Evolutionary conservation across 2,329 filamentous ascomycete genomes (phyloP), one percentile per base, ranked within the genome.

Genomic region (Teratosphaeria pseudoeucalypti): DNA sequence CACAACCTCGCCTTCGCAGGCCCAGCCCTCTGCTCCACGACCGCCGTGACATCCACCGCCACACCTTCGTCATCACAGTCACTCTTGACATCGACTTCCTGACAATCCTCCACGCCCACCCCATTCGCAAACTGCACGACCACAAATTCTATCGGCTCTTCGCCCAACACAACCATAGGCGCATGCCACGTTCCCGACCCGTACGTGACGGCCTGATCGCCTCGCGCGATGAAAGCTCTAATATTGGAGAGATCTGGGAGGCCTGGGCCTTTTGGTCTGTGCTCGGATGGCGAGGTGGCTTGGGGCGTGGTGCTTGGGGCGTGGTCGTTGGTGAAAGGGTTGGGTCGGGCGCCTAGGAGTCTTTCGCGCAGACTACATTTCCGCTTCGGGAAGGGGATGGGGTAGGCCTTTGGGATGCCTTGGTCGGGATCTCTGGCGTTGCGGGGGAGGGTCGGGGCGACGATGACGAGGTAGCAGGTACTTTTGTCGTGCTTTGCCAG

Each of bases 171-270:
- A 14, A 91, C 88, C 92, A 99, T 97, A 0, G 94, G 94, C 62
- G 92, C 91, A 78, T 99, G 94, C 92, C 87, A 99, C 58, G 91
- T 96, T 5, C 90, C 94, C 1, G 89, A 85, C 1, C 83, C 90
- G 73, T 97, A 99, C 2, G 91, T 96, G 14, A 99, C 90, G 11
- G 90, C 92, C 76, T 96, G 90, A 27, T 82, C 80, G 2, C 85
- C 86, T 56, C 81, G 83, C 1, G 89, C 92, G 58, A 95, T 76
- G 71, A 96, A 99, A 0, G 91, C 92, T 65, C 79, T 81, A 47
- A 95, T 67, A 9, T 82, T 80, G 26, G 73, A 71, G 49, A 96
- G 70, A 72, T 96, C 90, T 0, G 94, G 92, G 19, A 90, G 72
- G 0, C 86, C 86, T 66, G 70, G 79, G 57, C 67, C 76, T 60